A percentile compares a stretch with the other conserved stretches of the same genome.
phyloP scores from a whole-genome alignment of 805 yeast genomes.

The Myxozyma udenii region DNA sequence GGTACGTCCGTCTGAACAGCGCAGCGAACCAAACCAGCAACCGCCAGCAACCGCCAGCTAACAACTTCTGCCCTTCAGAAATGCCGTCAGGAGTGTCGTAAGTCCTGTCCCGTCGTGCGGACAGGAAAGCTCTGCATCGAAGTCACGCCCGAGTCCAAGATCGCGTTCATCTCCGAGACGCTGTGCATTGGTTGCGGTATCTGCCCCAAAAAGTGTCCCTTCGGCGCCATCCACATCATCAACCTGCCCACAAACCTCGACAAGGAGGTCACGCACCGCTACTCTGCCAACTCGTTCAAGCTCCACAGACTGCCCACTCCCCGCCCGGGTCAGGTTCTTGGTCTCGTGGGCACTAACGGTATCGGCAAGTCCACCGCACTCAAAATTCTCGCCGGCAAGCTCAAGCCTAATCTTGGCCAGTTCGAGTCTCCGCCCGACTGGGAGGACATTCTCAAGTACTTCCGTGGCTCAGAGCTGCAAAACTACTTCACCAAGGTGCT shows the following conservation, averaged over 20 bases:
- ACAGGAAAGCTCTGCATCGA: constrained; percentile 98
- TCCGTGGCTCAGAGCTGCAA: constrained; percentile 96
- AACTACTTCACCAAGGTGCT: constrained; percentile 90
- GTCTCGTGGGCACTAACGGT: constrained; percentile 98
- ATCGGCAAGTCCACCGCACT: constrained; percentile 97
- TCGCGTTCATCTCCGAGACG: constrained; percentile 90
- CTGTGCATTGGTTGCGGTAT: constrained; percentile 98
- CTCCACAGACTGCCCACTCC: constrained; percentile 97
- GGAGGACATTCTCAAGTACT: constrained; percentile 85
- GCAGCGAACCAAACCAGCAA: background rate
- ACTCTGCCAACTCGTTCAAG: constrained; percentile 96
- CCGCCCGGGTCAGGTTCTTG: constrained; percentile 97
- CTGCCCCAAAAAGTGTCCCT: constrained; percentile 97
- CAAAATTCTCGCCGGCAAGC: constrained; percentile 94
- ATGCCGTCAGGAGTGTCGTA: constrained; percentile 97
- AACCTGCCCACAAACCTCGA: constrained; percentile 95
- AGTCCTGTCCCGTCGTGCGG: constrained; percentile 95
- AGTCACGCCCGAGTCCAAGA: constrained; percentile 83
- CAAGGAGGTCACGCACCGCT: constrained; percentile 89
- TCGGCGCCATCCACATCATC: constrained; percentile 93
- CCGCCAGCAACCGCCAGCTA: background rate
- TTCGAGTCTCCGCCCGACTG: constrained; percentile 97
- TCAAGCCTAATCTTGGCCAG: constrained; percentile 92
- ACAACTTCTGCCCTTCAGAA: constrained; percentile 41
- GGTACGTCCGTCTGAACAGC: constrained; percentile 13